Base-by-base conservation (phyloP, 352 stramenopile genomes). In the Phytophthora pseudosyringae region DNA sequence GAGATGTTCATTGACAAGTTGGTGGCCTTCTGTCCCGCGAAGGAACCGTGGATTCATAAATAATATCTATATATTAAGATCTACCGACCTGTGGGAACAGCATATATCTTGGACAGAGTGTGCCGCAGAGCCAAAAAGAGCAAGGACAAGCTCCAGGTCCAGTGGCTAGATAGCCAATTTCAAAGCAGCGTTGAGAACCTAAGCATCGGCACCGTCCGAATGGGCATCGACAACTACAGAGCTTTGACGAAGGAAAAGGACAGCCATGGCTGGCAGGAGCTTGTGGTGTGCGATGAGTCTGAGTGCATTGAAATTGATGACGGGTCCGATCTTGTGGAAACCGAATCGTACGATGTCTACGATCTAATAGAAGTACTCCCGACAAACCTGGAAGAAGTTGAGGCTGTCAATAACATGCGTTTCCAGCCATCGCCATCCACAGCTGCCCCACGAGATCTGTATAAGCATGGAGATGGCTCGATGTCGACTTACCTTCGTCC, bases 291-390 rank as follows among this genome's bases (percentile, higher is more conserved):
- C 7, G 26, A 29, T 13, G 44, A 39, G 8, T 25, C 7, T 25
- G 44, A 39, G 15, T 4, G 13, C n/a, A 35, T 56, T 18, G 33
- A n/a, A 56, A 56, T 56, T 25, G 32, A 40, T 36, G 32, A 56
- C 18, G 12, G 1, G 16, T 41, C 33, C 16, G 28, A 50, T 3
- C 35, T 45, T 40, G 2, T 31, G 5, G 48, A 35, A 40, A 21
- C 35, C 5, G 25, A 38, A 12, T 15, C 12, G 25, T 50, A 50
- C n/a, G 38, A 44, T n/a, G n/a, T n/a, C n/a, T n/a, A n/a, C n/a
- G n/a, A n/a, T n/a, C n/a, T n/a, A n/a, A n/a, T n/a, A n/a, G n/a
- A 15, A 12, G 13, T 44, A 44, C 38, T 44, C 8, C n/a, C 13
- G 38, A 44, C 38, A 9, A 25, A 12, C 13, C 15, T 44, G 15